Evolutionary conservation across 305 asterid species (phyloP).

Genomic region (Rubia peregrina): DNA sequence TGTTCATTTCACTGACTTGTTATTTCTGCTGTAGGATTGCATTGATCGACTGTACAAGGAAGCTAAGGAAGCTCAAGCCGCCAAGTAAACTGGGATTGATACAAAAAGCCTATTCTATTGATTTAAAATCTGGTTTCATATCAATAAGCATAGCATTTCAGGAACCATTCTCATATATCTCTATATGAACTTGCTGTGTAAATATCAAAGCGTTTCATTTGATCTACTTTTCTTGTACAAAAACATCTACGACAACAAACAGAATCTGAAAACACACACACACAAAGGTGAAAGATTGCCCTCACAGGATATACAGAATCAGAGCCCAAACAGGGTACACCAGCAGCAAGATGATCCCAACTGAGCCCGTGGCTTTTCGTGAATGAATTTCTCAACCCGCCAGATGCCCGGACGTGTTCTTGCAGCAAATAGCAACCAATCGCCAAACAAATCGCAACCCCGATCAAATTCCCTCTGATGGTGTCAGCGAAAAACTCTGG

Average conservation of each 20-base stretch:
- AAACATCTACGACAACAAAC: neutral
- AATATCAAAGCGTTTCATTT: neutral
- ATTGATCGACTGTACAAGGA: constrained; percentile 62
- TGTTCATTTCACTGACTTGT: neutral
- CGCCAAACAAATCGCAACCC: constrained; percentile 42
- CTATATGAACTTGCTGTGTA: neutral
- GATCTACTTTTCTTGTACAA: neutral
- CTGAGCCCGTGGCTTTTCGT: constrained; percentile 66
- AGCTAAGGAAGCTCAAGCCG: constrained; percentile 44
- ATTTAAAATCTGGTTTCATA: neutral
- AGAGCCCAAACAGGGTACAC: constrained; percentile 87
- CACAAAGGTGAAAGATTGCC: neutral
- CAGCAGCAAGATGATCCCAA: constrained; percentile 69
- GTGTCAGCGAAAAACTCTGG: constrained; percentile 50
- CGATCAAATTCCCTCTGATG: constrained; percentile 38
- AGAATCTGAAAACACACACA: neutral
- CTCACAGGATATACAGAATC: constrained; percentile 38
- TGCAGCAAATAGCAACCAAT: constrained; percentile 89
- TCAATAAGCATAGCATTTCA: neutral
- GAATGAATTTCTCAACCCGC: constrained; percentile 85
- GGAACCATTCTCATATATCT: neutral
- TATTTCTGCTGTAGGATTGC: constrained; percentile 38
- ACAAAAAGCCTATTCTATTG: neutral
- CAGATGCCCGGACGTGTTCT: constrained; percentile 86
- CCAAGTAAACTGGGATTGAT: constrained; percentile 3